These are phyloP conservation scores for Aspergillus wentii DNA, from an alignment of 495 filamentous ascomycete genomes.

Conservation along the genomic window DNA sequence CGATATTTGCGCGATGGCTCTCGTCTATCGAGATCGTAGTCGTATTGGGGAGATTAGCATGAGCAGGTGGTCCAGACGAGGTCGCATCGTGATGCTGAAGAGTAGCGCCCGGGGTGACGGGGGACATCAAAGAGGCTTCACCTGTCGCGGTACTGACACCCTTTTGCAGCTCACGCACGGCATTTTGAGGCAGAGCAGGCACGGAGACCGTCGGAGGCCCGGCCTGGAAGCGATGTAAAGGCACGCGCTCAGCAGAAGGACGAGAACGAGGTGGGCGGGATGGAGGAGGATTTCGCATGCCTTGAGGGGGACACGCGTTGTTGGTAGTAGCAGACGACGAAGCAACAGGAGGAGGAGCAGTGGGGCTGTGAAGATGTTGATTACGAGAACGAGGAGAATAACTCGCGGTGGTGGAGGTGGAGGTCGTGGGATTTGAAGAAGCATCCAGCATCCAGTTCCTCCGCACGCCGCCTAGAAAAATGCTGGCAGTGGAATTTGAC, in stretches of 20 bases:
- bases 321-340: constrained; percentile 1
- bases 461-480: constrained; percentile 60
- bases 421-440: constrained; percentile 1
- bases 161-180: neutral
- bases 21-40: neutral
- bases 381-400: neutral
- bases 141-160: too few relatives aligned
- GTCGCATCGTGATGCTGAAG: neutral
- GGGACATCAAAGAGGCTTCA: constrained; percentile 17
- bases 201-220: neutral
- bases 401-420: neutral
- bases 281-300: constrained; percentile 10
- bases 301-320: too few relatives aligned
- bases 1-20: too few relatives aligned
- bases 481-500: constrained; percentile 65
- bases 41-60: neutral
- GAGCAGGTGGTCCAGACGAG: neutral
- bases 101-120: constrained; percentile 18
- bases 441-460: constrained; percentile 60
- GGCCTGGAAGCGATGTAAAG: too few relatives aligned
- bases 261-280: neutral
- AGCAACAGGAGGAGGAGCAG: neutral
- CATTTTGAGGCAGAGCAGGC: neutral
- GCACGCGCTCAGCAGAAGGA: too few relatives aligned
- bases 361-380: neutral